Evolutionary conservation across 164 flowering plant genomes (phyloP), one percentile per base, ranked within the genome.

Genomic region (Stephania cephalantha): DNA sequence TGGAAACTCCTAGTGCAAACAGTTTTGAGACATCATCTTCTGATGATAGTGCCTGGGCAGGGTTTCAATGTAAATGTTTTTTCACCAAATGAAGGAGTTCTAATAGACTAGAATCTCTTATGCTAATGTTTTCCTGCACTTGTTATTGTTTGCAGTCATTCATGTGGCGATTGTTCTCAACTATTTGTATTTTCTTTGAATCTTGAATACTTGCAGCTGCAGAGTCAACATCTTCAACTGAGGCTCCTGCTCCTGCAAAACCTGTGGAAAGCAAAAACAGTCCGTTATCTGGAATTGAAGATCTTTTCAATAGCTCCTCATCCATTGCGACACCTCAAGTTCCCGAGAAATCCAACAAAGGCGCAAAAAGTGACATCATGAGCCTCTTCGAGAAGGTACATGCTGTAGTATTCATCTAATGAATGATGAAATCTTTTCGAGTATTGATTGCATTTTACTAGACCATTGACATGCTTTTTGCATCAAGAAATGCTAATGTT

Each of bases 321-420:
- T 74, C 87, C 63, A 46, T 77, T 71, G 25, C 78, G 67, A 80
- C 84, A 48, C n/a, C 81, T 65, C 67, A 82, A 46, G 79, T 67
- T 73, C 22, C 85, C 48, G 85, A 74, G 44, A 86, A 86, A 70
- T 84, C 93, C 18, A 87, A 84, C 84, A 93, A 95, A 82, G 97
- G 91, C 83, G 86, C 85, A 6, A 93, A 95, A 83, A 88, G 79
- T 81, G 98, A 95, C 82, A 95, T 95, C 61, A 89, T 95, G 98
- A 87, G 91, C 85, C 98, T 95, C 68, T 95, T 95, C 83, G 98
- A 95, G 82, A 95, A 95, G 98, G 99, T 93, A 78, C 17, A 17
- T 74, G 46, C 25, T 69, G 52, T 68, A 25, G 29, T 31, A 35
- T 72, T 30, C 17, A 35, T 69, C 44, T 74, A 11, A 25, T 74